Percentiles rank a stretch among this genome's conserved stretches.
phyloP scores from a whole-genome alignment of 2,329 filamentous ascomycete genomes.

The Aspergillus terreus region DNA sequence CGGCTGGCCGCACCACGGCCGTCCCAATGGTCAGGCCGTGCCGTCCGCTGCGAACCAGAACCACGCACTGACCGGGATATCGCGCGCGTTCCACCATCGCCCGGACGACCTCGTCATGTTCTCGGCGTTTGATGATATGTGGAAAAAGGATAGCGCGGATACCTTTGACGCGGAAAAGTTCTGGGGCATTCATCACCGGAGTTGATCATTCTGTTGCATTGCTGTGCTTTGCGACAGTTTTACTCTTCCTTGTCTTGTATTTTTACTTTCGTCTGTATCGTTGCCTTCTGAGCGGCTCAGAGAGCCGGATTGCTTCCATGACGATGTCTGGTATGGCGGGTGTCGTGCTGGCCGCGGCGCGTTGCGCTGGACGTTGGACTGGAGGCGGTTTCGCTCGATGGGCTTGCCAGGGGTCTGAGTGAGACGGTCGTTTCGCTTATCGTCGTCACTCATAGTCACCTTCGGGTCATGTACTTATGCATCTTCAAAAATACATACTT shows the following conservation, averaged over 20 bases:
- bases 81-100: conserved; percentile 50
- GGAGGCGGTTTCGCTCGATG: no score
- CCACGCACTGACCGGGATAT: conserved; percentile 63
- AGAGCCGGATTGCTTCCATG: neutral
- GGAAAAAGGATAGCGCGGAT: conserved; percentile 63
- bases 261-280: no score
- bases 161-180: conserved; percentile 71
- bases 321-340: neutral
- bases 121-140: conserved; percentile 73
- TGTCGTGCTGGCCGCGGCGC: neutral
- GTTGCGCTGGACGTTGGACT: neutral
- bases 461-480: no score
- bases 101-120: conserved; percentile 60
- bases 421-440: neutral
- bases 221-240: neutral
- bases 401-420: neutral
- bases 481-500: no score
- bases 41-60: conserved; percentile 65
- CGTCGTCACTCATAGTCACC: neutral
- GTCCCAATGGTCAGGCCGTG: conserved; percentile 63
- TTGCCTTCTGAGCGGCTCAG: no score
- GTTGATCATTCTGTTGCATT: neutral
- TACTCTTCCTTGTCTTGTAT: neutral
- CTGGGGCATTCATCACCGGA: conserved; percentile 59
- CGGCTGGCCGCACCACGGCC: conserved; percentile 74